Conservation (phyloP, 2,329 filamentous ascomycete genomes). For the Paramyrothecium roridum region DNA sequence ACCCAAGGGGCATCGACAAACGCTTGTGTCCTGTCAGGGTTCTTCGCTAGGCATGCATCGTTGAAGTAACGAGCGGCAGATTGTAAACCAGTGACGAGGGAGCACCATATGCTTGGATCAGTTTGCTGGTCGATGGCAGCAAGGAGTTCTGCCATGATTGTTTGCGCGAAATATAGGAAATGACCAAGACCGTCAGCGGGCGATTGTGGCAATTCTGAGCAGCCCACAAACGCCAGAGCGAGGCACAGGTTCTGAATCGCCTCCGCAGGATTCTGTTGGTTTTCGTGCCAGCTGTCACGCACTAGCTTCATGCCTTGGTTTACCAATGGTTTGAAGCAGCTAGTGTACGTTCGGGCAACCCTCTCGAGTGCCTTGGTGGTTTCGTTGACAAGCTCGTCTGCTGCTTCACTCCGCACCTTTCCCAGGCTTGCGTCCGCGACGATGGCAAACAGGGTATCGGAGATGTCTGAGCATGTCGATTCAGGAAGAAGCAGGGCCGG, state of each 20-base stretch:
- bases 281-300: constrained; percentile 15
- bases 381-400: constrained; percentile 37
- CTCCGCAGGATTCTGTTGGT: constrained; percentile 15
- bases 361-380: constrained; percentile 37
- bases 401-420: constrained; percentile 13
- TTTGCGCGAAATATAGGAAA: constrained; percentile 34
- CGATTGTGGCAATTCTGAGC: constrained; percentile 33
- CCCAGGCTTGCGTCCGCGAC: constrained; percentile 17
- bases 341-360: constrained; percentile 29
- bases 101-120: constrained; percentile 30
- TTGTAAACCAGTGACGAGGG: constrained; percentile 33
- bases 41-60: constrained; percentile 33
- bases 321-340: constrained; percentile 31
- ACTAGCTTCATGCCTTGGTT: constrained; percentile 21
- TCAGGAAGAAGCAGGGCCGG: constrained; percentile 28
- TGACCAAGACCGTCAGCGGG: constrained; percentile 29
- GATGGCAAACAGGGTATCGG: constrained; percentile 28
- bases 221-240: constrained; percentile 46
- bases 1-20: constrained; percentile 19
- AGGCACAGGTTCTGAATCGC: constrained; percentile 34
- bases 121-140: constrained; percentile 28
- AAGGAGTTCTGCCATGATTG: constrained; percentile 31
- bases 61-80: constrained; percentile 31
- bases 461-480: constrained; percentile 33
- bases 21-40: constrained; percentile 13